These are phyloP conservation scores for Colletotrichum higginsianum DNA, from an alignment of 2,329 filamentous ascomycete genomes.

Conservation along the genomic window DNA sequence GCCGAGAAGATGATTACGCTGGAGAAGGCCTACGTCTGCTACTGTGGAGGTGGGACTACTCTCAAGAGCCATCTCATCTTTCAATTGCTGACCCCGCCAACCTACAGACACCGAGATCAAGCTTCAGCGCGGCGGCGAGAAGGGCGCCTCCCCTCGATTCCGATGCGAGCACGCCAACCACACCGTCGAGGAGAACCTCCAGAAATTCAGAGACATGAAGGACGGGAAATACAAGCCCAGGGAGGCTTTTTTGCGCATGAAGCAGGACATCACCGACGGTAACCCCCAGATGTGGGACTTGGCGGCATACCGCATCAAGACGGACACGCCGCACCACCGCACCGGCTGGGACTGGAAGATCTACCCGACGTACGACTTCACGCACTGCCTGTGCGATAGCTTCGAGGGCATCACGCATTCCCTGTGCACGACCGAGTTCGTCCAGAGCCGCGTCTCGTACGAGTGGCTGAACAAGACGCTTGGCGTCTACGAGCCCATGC, in stretches of 20 bases:
- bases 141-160: constrained; percentile 78
- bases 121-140: constrained; percentile 85
- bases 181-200: constrained; percentile 80
- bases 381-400: constrained; percentile 91
- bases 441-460: constrained; percentile 87
- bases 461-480: constrained; percentile 86
- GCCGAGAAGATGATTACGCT: constrained; percentile 86
- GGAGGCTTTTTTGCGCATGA: constrained; percentile 92
- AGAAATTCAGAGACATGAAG: constrained; percentile 90
- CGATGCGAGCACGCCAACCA: constrained; percentile 86
- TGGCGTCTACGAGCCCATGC: constrained; percentile 92
- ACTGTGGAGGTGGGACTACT: constrained; percentile 73
- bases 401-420: constrained; percentile 94
- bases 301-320: constrained; percentile 88
- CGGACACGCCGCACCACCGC: constrained; percentile 79
- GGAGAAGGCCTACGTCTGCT: constrained; percentile 86
- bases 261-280: constrained; percentile 85
- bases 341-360: constrained; percentile 91
- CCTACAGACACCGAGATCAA: constrained; percentile 82
- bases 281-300: constrained; percentile 99
- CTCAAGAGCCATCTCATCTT: too few species aligned
- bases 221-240: constrained; percentile 91
- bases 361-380: constrained; percentile 89
- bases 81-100: constrained; percentile 9
- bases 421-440: constrained; percentile 93